These are phyloP conservation scores for Chlorella variabilis DNA, from an alignment of 163 green algal genomes.

Conservation along the genomic window DNA sequence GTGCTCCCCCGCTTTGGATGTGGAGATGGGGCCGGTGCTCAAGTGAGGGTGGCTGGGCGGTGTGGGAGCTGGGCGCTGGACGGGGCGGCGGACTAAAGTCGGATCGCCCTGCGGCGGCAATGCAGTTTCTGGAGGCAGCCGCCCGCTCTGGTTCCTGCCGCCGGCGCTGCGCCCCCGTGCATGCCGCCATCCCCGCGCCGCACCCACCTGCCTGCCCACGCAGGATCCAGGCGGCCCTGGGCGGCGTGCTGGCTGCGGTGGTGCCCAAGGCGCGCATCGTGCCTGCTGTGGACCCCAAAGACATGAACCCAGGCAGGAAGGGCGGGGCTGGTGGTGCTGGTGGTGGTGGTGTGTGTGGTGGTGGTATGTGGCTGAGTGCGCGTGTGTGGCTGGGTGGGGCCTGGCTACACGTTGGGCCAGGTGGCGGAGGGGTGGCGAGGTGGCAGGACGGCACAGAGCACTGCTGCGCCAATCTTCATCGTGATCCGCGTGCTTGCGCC, in stretches of 20 bases:
- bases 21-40: constrained; percentile 51
- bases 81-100: no score
- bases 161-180: no score
- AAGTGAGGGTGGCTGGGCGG: not conserved
- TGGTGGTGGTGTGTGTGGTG: not conserved
- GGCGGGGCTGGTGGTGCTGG: not conserved
- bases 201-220: not conserved
- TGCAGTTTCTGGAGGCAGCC: no score
- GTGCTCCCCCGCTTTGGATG: constrained; percentile 75
- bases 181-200: no score
- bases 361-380: no score
- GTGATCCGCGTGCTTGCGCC: no score
- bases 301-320: constrained; percentile 75
- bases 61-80: no score
- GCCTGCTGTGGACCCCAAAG: constrained; percentile 68
- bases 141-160: no score
- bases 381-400: constrained; percentile 19
- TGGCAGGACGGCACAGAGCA: no score
- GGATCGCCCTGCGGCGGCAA: no score
- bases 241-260: constrained; percentile 61
- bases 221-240: constrained; percentile 73
- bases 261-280: constrained; percentile 72
- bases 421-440: no score
- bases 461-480: no score
- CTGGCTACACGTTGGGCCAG: not conserved